Percentiles rank a stretch among this genome's conserved stretches.
Evolutionary conservation across 2,329 filamentous ascomycete species (phyloP).

Genomic region (Mariannaea elegans): DNA sequence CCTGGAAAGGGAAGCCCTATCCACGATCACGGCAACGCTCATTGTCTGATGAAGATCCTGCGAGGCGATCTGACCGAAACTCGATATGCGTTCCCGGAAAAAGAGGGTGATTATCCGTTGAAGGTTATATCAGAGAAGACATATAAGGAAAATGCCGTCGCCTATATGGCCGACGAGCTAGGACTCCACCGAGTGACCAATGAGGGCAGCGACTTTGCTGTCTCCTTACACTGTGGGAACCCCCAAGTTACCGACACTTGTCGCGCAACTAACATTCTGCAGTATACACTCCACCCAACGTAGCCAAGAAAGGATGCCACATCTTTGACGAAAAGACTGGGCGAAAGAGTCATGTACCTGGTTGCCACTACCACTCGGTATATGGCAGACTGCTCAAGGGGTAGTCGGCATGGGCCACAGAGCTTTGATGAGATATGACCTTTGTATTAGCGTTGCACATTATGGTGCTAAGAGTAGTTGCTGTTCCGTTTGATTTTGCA

Average conservation of each 20-base stretch:
- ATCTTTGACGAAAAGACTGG: constrained; percentile 84
- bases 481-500: constrained; percentile 16
- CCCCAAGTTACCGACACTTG: constrained; percentile 40
- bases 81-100: constrained; percentile 76
- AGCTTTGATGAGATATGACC: constrained; percentile 33
- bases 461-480: constrained; percentile 10
- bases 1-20: constrained; percentile 85
- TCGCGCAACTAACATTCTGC: constrained; percentile 43
- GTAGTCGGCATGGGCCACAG: constrained; percentile 25
- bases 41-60: constrained; percentile 92
- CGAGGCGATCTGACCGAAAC: constrained; percentile 83
- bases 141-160: constrained; percentile 77
- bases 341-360: constrained; percentile 74
- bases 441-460: constrained; percentile 30
- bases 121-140: constrained; percentile 71
- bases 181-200: constrained; percentile 88
- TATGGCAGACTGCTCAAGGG: constrained; percentile 61
- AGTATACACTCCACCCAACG: constrained; percentile 90
- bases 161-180: constrained; percentile 92
- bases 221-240: constrained; percentile 79
- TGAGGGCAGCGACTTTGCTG: constrained; percentile 76
- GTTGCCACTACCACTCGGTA: constrained; percentile 76
- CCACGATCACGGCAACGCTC: constrained; percentile 88
- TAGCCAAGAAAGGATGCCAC: constrained; percentile 81
- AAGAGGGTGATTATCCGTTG: constrained; percentile 63